phyloP scores from a whole-genome alignment of 192 early-diverging fungal genomes.

The Dimargaris cristalligena region DNA sequence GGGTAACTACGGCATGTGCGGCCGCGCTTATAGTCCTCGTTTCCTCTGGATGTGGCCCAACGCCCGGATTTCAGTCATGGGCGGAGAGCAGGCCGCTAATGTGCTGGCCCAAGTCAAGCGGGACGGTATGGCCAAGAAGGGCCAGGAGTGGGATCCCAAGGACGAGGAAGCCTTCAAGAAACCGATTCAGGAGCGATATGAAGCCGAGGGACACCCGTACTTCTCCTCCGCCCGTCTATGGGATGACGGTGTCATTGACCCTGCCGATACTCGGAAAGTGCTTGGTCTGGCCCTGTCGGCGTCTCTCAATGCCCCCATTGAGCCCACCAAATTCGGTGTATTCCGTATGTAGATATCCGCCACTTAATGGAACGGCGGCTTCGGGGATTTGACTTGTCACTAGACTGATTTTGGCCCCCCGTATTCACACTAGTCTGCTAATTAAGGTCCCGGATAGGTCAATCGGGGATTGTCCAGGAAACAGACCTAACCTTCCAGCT shows the following conservation, averaged over 20 bases:
- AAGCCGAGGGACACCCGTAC: slow-evolving; percentile 90
- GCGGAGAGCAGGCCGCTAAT: slow-evolving; percentile 87
- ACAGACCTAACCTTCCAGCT: too few relatives aligned
- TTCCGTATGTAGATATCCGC: slow-evolving; percentile 81
- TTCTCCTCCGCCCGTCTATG: slow-evolving; percentile 75
- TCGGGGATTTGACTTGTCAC: too few relatives aligned
- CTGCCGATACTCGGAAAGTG: slow-evolving; percentile 69
- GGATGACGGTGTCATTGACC: slow-evolving; percentile 93
- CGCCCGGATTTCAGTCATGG: slow-evolving; percentile 91
- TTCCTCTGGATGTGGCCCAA: slow-evolving; percentile 97
- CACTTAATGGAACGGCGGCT: too few relatives aligned
- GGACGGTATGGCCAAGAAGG: slow-evolving; percentile 63
- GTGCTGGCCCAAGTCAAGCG: slow-evolving; percentile 78
- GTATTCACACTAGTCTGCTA: too few relatives aligned
- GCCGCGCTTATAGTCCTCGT: slow-evolving; percentile 76
- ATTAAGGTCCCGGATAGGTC: too few relatives aligned
- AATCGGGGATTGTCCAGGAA: too few relatives aligned
- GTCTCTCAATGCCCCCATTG: slow-evolving; percentile 50
- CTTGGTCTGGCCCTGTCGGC: slow-evolving; percentile 73
- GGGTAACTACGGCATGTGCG: slow-evolving; percentile 98
- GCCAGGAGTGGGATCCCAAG: slow-evolving; percentile 54
- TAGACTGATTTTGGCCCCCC: too few relatives aligned
- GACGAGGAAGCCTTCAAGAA: slow-evolving; percentile 68
- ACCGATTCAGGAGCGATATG: slow-evolving; percentile 70
- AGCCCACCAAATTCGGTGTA: slow-evolving; percentile 72